Percentiles rank a stretch among this genome's conserved stretches.
These are phyloP conservation scores for Vigna radiata DNA, from an alignment of 306 rosid species.

Conservation along the genomic window DNA sequence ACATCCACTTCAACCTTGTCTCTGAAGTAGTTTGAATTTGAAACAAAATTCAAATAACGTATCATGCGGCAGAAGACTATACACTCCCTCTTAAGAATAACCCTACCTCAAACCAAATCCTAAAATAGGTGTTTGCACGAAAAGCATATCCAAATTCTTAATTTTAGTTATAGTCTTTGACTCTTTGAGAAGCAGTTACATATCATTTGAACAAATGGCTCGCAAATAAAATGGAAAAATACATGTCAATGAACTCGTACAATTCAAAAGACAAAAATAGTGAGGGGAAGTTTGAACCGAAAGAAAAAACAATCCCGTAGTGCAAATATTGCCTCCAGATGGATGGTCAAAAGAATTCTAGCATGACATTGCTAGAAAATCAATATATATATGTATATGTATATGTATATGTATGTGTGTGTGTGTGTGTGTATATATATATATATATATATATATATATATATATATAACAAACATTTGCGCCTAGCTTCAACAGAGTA, in stretches of 20 bases:
- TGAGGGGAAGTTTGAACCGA: conserved; percentile 19
- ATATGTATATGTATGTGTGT: no score
- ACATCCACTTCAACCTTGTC: conserved; percentile 3
- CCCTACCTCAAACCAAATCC: background rate
- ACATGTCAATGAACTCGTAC: conserved; percentile 26
- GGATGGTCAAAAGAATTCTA: conserved; percentile 3
- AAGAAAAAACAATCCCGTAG: conserved; percentile 15
- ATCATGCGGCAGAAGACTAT: conserved; percentile 22
- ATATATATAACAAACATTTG: background rate
- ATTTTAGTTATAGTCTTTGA: background rate
- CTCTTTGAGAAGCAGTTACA: conserved; percentile 23
- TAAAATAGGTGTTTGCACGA: background rate
- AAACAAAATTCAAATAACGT: conserved; percentile 40
- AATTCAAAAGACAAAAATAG: conserved; percentile 35
- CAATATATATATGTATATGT: background rate
- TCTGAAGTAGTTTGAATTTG: conserved; percentile 27
- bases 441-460: background rate
- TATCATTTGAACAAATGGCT: conserved; percentile 16
- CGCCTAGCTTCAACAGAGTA: conserved; percentile 12
- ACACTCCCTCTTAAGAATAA: background rate
- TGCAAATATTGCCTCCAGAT: conserved; percentile 28
- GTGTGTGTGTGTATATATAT: no score
- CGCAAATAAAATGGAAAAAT: background rate
- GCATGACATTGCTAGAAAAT: conserved; percentile 10
- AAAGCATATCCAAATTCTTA: background rate